These are phyloP conservation scores for Chaetomiaceae sp. DNA, from an alignment of 2,329 filamentous ascomycete species.

Conservation along the genomic window DNA sequence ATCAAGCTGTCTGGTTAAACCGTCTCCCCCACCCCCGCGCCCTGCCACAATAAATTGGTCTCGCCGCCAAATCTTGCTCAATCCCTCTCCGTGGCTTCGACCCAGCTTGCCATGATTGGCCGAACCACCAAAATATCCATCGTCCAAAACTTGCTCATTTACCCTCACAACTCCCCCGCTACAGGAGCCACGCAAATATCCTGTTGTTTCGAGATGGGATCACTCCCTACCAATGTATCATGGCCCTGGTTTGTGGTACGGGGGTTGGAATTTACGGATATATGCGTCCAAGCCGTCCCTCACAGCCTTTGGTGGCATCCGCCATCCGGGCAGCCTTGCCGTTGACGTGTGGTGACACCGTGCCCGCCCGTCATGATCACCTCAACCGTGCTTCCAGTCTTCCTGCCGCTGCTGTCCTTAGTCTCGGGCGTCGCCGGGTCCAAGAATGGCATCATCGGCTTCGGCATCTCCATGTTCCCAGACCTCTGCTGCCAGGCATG, in stretches of 20 bases:
- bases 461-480: background rate
- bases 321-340: background rate
- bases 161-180: background rate
- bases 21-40: no score
- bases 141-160: background rate
- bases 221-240: no score
- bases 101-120: background rate
- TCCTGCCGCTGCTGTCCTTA: background rate
- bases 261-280: no score
- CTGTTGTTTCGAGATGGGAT: background rate
- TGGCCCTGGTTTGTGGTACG: no score
- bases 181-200: background rate
- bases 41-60: no score
- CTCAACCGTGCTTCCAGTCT: background rate
- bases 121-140: background rate
- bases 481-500: background rate
- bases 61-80: background rate
- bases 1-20: no score
- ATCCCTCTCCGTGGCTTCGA: background rate
- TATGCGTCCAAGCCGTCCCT: background rate
- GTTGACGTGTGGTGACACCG: background rate
- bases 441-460: constrained; percentile 1
- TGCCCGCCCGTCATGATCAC: background rate
- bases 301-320: background rate
- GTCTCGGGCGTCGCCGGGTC: background rate